Percentiles rank a stretch among this genome's conserved stretches.
phyloP scores from a whole-genome alignment of 2,329 filamentous ascomycete species.

The Penicillium freii region DNA sequence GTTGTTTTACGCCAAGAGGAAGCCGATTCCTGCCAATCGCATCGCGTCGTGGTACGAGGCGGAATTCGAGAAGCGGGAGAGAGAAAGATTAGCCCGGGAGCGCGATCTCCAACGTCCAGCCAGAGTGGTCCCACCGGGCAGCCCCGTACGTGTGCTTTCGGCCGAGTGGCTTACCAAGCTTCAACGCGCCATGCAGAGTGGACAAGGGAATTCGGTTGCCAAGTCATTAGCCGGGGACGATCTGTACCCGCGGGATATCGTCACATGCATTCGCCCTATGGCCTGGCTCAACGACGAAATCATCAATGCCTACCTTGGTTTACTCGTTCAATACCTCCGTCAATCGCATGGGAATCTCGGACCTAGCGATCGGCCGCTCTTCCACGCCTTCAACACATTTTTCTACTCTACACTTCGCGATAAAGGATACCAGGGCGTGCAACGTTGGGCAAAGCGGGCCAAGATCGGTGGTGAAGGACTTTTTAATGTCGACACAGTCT shows the following conservation, averaged over 20 bases:
- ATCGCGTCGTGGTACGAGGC: conserved; percentile 30
- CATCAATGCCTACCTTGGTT: conserved; percentile 46
- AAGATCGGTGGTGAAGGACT: conserved; percentile 48
- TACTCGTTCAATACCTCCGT: conserved; percentile 43
- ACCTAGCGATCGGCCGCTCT: conserved; percentile 37
- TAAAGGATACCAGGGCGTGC: conserved; percentile 41
- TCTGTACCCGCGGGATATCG: conserved; percentile 37
- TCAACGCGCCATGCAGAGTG: conserved; percentile 28
- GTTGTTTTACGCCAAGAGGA: conserved; percentile 23
- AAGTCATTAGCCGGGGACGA: conserved; percentile 37
- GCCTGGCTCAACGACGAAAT: conserved; percentile 49
- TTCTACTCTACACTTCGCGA: conserved; percentile 46
- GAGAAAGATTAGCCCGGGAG: conserved; percentile 24
- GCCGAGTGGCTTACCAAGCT: conserved; percentile 38
- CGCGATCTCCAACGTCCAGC: conserved; percentile 14
- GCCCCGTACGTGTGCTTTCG: conserved; percentile 38
- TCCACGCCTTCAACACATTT: conserved; percentile 47
- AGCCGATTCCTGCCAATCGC: conserved; percentile 28
- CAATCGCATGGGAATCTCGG: conserved; percentile 34
- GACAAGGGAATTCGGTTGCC: conserved; percentile 29
- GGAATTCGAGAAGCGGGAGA: conserved; percentile 29
- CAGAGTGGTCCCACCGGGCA: conserved; percentile 27
- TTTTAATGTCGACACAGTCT: conserved; percentile 48
- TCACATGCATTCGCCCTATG: conserved; percentile 35
- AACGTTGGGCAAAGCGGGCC: conserved; percentile 47